Base-by-base conservation (phyloP, 306 rosid species). In the Aeschynomene evenia region DNA sequence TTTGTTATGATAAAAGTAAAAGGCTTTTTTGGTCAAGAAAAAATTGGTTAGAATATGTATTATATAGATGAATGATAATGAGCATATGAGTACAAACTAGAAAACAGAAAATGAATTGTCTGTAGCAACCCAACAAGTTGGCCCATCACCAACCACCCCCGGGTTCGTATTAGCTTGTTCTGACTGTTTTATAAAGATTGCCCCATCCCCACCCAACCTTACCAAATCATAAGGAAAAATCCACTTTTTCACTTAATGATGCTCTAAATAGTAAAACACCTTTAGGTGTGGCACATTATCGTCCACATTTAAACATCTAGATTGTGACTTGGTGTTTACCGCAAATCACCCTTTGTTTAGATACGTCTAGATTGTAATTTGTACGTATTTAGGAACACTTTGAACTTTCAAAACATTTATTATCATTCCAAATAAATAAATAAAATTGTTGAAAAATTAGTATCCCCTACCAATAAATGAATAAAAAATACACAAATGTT, bases 181-280 rank as follows among this genome's bases (percentile, higher is more conserved):
- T 16, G 26, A 10, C 37, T 52, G 16, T 16, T 34, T 4, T 11
- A 28, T 28, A 3, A 2, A 9, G 28, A 24, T 24, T 1, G 24
- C 56, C 45, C 43, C 40, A 70, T 37, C 56, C 45, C 43, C 40
- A 70, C 51, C 74, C 21, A 15, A 42, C 52, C 36, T 21, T 23
- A 23, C 48, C 58, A 5, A 29, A 29, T 20, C 5, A 13, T 36
- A 16, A 43, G 29, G 15, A 6, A 56, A 70, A 57, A n/a, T 9
- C 28, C 12, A 24, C 40, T 6, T 54, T 68, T 68, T 36, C 2
- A 15, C 28, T 24, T 53, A 26, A 40, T 19, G 49, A 28, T 19
- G 13, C 11, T 19, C 49, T 36, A 28, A 42, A 43, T 28, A 45
- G 9, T 4, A 28, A 1, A 42, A 26, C 11, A 19, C 23, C 59